Conservation (phyloP, 257 asterid species). For the Solanum phureja region DNA sequence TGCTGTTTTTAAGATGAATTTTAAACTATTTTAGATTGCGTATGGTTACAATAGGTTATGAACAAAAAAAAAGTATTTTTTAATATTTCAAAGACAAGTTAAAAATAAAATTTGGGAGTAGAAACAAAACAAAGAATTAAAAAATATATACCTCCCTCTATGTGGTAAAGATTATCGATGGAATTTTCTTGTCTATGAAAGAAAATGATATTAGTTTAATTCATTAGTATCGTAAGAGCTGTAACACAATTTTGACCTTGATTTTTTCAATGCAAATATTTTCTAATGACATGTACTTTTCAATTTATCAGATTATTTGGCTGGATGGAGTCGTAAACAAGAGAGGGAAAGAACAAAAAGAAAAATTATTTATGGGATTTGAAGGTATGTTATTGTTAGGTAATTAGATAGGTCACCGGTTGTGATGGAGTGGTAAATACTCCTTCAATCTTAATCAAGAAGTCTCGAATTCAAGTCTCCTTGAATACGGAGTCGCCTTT, state of each 20-base stretch:
- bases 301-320: background rate
- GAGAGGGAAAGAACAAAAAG: background rate
- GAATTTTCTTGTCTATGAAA: background rate
- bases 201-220: background rate
- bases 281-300: background rate
- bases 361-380: background rate
- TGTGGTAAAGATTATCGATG: background rate
- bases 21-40: background rate
- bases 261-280: background rate
- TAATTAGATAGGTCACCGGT: no score
- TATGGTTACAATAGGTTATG: background rate
- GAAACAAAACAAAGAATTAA: background rate
- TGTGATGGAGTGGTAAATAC: no score
- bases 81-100: background rate
- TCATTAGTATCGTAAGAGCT: background rate
- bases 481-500: no score
- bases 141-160: background rate
- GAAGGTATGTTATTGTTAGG: background rate
- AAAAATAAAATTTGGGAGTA: background rate
- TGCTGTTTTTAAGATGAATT: background rate
- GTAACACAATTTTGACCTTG: background rate
- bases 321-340: background rate
- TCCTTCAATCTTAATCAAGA: no score
- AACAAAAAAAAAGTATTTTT: no score
- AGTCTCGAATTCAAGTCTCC: rapidly evolving